Evolutionary conservation across 106 monocot genomes (phyloP).

Genomic region (Iris macrosiphon): DNA sequence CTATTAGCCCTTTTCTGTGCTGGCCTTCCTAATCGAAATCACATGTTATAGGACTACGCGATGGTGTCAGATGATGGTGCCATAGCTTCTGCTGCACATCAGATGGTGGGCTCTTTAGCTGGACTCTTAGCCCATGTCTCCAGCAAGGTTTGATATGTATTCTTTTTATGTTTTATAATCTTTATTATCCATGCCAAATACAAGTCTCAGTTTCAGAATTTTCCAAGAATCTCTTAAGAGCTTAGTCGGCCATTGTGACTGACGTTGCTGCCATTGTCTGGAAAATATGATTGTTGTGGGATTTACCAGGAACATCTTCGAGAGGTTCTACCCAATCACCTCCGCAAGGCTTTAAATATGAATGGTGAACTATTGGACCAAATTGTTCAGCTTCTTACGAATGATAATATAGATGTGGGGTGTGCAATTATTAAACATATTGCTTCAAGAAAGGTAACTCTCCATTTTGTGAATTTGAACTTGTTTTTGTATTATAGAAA

Average conservation of each 20-base stretch:
- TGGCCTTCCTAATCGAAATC: conserved; percentile 6
- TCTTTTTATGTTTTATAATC: background rate
- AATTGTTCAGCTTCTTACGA: conserved; percentile 62
- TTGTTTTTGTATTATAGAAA: too few species aligned
- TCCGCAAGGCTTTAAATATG: conserved; percentile 49
- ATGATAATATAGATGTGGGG: conserved; percentile 85
- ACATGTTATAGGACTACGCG: conserved; percentile 54
- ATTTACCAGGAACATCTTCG: conserved; percentile 78
- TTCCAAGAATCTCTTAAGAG: too few species aligned
- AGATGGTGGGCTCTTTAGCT: conserved; percentile 80
- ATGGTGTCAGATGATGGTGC: conserved; percentile 72
- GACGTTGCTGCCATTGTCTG: too few species aligned
- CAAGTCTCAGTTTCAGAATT: too few species aligned
- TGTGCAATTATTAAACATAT: conserved; percentile 85
- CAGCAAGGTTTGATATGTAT: conserved; percentile 58
- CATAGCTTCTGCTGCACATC: conserved; percentile 55
- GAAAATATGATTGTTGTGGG: background rate
- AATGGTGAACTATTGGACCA: conserved; percentile 57
- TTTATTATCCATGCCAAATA: background rate
- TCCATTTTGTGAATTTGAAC: too few species aligned
- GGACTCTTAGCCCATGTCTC: conserved; percentile 91
- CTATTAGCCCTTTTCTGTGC: too few species aligned
- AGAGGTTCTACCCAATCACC: conserved; percentile 43
- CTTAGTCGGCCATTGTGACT: too few species aligned
- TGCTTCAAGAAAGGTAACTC: conserved; percentile 76